Evolutionary conservation across 805 yeast genomes (phyloP), one percentile per base, ranked within the genome.

Genomic region (Starmerella gropengiesseri): DNA sequence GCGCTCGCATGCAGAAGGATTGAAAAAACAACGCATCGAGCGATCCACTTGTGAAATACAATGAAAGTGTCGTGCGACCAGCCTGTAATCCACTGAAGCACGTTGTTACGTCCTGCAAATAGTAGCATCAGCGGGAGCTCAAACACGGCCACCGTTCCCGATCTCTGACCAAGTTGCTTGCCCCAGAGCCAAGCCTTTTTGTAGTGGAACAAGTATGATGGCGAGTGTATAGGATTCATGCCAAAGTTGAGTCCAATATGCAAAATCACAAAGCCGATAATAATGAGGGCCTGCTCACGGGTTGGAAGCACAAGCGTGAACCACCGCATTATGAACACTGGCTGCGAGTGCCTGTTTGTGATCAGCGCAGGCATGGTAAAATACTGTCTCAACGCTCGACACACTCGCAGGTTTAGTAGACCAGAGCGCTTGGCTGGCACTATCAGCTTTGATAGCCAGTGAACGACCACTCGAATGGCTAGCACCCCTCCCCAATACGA

Each of bases 71-170:
- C 60, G 49, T 71, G 75, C 0, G 75, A 57, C 63, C 80, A 67
- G 2, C 85, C 83, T 1, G 84, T 70, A 7, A 78, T 41, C 55
- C 64, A 65, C 48, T 71, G 69, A 55, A 81, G 64, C 27, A 81
- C 71, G 56, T 78, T 81, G 58, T 81, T 81, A 55, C 89, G 65
- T 19, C 81, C 80, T 9, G 83, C 82, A 59, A 81, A 57, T 17
- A 57, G 31, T 9, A 53, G 36, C 31, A 57, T 31, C 16, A 57
- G 33, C 3, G 62, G 61, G 14, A 52, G 7, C 21, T 55, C 56
- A 13, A 43, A 43, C 17, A 47, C 17, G 3, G 34, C 37, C 21
- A 48, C 12, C 14, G n/a, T 32, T 4, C 45, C 45, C 2, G 48
- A 16, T 2, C 52, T 40, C 13, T 13, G 13, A 1, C 46, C 46